These are phyloP conservation scores for Jackrogersella multiformis DNA, from an alignment of 495 filamentous ascomycete genomes.

Conservation along the genomic window DNA sequence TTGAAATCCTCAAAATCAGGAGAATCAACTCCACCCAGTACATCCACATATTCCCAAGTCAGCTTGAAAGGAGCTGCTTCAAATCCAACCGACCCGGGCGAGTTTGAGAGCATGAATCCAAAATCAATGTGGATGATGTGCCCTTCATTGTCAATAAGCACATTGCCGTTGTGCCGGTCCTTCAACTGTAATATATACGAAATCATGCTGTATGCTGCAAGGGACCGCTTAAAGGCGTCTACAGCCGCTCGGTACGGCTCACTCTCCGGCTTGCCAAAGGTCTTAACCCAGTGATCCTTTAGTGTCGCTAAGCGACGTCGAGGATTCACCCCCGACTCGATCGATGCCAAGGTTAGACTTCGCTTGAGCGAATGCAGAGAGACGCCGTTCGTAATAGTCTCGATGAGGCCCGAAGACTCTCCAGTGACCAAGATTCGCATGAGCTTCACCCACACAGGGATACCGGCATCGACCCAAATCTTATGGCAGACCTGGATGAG, in stretches of 20 bases:
- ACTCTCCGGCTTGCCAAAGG: slow-evolving; percentile 70
- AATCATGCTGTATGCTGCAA: slow-evolving; percentile 80
- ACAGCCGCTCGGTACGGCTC: slow-evolving; percentile 69
- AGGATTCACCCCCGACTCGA: slow-evolving; percentile 71
- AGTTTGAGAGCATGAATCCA: slow-evolving; percentile 84
- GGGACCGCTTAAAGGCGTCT: slow-evolving; percentile 73
- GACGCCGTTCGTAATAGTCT: slow-evolving; percentile 83
- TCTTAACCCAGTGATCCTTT: slow-evolving; percentile 78
- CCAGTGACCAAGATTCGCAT: slow-evolving; percentile 84
- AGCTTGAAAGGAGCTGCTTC: slow-evolving; percentile 84
- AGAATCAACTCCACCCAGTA: slow-evolving; percentile 72
- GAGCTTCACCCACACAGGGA: slow-evolving; percentile 80
- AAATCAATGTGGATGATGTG: slow-evolving; percentile 87
- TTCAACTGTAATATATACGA: slow-evolving; percentile 80
- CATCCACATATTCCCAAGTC: slow-evolving; percentile 79
- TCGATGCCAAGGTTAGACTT: slow-evolving; percentile 72
- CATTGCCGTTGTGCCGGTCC: slow-evolving; percentile 83
- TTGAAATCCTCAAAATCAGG: slow-evolving; percentile 72
- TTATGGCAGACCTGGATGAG: slow-evolving; percentile 77
- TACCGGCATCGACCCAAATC: slow-evolving; percentile 75
- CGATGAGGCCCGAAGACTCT: slow-evolving; percentile 78
- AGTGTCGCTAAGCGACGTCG: slow-evolving; percentile 74
- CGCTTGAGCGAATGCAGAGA: slow-evolving; percentile 79
- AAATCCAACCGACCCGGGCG: slow-evolving; percentile 77
- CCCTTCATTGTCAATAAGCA: slow-evolving; percentile 79